Evolutionary conservation across 139 green algal genomes (phyloP).

Genomic region (Spirogloea muscicola): DNA sequence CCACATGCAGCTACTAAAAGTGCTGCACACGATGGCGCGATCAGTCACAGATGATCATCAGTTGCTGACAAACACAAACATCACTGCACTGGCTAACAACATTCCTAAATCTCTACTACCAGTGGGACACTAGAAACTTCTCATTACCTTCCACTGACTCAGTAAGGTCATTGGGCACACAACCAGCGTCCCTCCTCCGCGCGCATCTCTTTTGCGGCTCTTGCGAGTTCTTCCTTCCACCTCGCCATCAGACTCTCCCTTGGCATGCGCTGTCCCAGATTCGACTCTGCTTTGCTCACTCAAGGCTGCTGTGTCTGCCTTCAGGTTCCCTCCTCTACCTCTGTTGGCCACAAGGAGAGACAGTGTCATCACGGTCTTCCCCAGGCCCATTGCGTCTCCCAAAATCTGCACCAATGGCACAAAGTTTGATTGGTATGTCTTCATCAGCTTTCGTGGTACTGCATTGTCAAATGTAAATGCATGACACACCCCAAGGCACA

Average conservation of each 20-base stretch:
- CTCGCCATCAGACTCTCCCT: not conserved
- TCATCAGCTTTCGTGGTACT: too few species aligned
- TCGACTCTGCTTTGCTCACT: not conserved
- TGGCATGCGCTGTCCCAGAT: not conserved
- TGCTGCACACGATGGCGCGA: too few species aligned
- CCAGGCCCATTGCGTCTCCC: conserved; percentile 45
- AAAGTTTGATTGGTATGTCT: too few species aligned
- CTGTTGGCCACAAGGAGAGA: conserved; percentile 26
- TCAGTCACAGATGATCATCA: too few species aligned
- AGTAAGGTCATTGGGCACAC: conserved; percentile 47
- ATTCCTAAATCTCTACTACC: too few species aligned
- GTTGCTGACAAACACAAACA: too few species aligned
- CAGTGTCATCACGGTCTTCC: conserved; percentile 52
- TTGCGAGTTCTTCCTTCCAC: not conserved
- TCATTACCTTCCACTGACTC: conserved; percentile 47
- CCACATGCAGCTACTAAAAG: too few species aligned
- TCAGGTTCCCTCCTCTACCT: not conserved
- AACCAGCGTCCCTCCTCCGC: conserved; percentile 40
- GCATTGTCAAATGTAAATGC: too few species aligned
- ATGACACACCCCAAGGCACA: not conserved
- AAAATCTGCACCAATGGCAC: too few species aligned
- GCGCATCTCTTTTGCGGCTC: not conserved
- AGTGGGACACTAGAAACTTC: too few species aligned
- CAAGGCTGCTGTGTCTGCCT: not conserved
- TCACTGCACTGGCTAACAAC: too few species aligned